phyloP scores from a whole-genome alignment of 441 rosid genomes.

The Rhodomyrtus psidioides region DNA sequence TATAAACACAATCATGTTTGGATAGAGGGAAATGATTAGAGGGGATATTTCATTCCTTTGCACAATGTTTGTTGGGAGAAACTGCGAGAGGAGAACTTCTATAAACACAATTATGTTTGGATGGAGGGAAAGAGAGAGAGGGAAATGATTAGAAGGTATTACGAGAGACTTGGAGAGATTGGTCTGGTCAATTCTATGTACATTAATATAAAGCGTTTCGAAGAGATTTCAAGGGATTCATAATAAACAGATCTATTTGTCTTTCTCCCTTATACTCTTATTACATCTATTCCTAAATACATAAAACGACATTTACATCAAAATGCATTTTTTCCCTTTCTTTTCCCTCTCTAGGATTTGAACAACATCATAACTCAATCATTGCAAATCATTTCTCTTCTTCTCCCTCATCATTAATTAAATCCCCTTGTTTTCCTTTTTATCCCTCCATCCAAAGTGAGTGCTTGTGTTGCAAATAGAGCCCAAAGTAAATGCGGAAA shows the following conservation, averaged over 20 bases:
- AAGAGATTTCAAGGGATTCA: background rate
- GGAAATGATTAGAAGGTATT: background rate
- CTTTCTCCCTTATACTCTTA: background rate
- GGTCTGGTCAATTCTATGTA: background rate
- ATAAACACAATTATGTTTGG: background rate
- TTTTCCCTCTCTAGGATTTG: background rate
- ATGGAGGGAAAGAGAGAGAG: background rate
- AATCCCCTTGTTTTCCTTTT: background rate
- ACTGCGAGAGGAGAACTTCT: background rate
- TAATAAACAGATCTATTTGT: background rate
- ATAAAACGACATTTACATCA: background rate
- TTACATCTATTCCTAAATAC: background rate
- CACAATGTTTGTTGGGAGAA: no score
- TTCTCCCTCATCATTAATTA: background rate
- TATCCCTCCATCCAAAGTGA: background rate
- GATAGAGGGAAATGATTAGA: background rate
- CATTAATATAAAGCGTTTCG: background rate
- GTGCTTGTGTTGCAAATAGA: background rate
- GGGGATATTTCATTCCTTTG: no score
- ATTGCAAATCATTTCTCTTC: background rate
- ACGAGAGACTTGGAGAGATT: background rate
- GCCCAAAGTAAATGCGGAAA: background rate
- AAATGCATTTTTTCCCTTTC: background rate
- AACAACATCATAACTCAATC: background rate
- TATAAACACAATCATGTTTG: background rate